Evolutionary conservation across 2,329 filamentous ascomycete species (phyloP), one percentile per base, ranked within the genome.

Genomic region (Onygenales sp.): DNA sequence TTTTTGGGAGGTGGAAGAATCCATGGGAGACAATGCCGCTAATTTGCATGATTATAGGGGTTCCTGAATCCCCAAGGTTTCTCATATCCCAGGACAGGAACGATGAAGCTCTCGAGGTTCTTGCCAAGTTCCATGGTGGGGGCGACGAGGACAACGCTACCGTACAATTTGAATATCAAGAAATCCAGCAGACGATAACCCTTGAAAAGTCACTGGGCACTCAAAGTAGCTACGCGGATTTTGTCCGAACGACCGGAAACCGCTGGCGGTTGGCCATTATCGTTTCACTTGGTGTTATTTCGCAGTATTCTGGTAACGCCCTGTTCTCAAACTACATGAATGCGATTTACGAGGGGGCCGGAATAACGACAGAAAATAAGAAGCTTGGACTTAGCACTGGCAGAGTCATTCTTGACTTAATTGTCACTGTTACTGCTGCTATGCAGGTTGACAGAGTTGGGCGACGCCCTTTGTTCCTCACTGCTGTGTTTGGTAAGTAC

Each of bases 251-350:
- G 31, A 76, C 73, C 60, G 82, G 83, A 32, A 86, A 87, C 71
- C 75, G 81, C 51, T 82, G 82, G 72, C 75, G 84, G 9, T 70
- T 87, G 44, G 73, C 78, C 47, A 78, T 86, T 52, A 72, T 85
- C 42, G 66, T 84, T 42, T 84, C 80, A 0, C 74, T 86, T 14
- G 83, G 82, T 61, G 69, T 86, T 59, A 84, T 86, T 62, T 84
- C 81, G 2, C 83, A 86, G 67, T 86, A 84, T 69, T 82, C 78
- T 51, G 83, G 84, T 44, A 86, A 86, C 62, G 82, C 80, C 14
- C 69, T 86, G 1, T 81, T 86, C 62, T 82, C 77, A 57, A 85
- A 86, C 69, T 86, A 86, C 65, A 81, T 83, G 61, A 79, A 82
- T 55, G 73, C 77, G 53, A 76, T 86, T 58, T 84, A 84, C 67